Evolutionary conservation across 1,284 basidiomycete species (phyloP).

Genomic region (Tausonia pullulans): DNA sequence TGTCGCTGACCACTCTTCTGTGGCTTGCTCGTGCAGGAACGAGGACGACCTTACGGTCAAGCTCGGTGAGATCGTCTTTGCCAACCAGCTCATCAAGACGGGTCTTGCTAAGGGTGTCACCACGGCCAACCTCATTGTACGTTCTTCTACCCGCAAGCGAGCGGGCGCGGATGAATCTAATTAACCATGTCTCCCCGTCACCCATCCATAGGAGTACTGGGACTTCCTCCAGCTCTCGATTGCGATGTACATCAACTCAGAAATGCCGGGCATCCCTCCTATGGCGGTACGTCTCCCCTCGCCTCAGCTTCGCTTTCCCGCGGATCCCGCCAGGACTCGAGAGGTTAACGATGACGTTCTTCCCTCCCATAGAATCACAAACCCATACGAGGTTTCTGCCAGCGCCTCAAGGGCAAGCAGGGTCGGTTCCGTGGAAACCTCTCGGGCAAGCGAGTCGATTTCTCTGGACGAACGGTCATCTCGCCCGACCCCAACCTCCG

Average conservation of each 20-base stretch:
- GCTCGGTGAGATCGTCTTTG: slow-evolving; percentile 92
- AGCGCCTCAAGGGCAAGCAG: slow-evolving; percentile 96
- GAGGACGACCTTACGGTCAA: slow-evolving; percentile 98
- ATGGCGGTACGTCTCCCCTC: slow-evolving; percentile 39
- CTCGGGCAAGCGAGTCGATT: slow-evolving; percentile 98
- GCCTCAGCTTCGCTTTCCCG: background rate
- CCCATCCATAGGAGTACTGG: slow-evolving; percentile 76
- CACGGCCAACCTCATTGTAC: slow-evolving; percentile 77
- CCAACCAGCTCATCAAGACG: slow-evolving; percentile 84
- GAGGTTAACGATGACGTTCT: background rate
- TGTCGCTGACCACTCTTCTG: background rate
- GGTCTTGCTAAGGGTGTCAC: slow-evolving; percentile 79
- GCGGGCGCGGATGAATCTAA: background rate
- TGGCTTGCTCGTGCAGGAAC: slow-evolving; percentile 46
- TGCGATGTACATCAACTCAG: slow-evolving; percentile 98
- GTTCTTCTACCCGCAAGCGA: slow-evolving; percentile 17
- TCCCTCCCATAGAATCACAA: slow-evolving; percentile 50
- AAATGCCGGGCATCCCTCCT: slow-evolving; percentile 81
- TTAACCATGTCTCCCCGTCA: too few species aligned
- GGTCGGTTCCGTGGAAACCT: slow-evolving; percentile 97
- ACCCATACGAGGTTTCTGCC: slow-evolving; percentile 92
- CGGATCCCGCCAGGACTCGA: background rate
- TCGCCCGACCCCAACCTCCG: slow-evolving; percentile 96
- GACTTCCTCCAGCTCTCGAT: slow-evolving; percentile 90
- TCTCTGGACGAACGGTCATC: slow-evolving; percentile 96